Base-by-base conservation (phyloP, 805 yeast genomes). In the Candida vaughaniae region DNA sequence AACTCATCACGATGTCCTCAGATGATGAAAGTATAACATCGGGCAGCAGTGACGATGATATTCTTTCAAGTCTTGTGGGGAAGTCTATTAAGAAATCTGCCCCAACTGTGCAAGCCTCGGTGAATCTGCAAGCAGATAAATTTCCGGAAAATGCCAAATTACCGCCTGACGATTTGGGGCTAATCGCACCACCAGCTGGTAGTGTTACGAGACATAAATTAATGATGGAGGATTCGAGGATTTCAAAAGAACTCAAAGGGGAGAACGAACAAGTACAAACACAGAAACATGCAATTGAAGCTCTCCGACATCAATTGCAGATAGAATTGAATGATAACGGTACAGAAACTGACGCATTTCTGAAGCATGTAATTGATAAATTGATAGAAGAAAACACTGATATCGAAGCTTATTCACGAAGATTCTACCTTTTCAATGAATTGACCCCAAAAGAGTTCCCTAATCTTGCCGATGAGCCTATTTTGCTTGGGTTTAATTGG, bases 341-440 rank as follows among this genome's bases (percentile, higher is more conserved):
- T 5, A 15, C 26, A 8, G 25, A 25, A 6, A 25, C 16, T n/a
- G 25, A 25, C 3, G 6, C 5, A 8, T 18, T 22, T 7, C 16
- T 16, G 16, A 8, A 29, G 6, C n/a, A 15, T 10, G 19, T 29
- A 5, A 32, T 33, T 6, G 36, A 38, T 12, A 22, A 25, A 19
- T 25, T 38, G 22, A 12, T 38, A 5, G 25, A 18, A 10, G 22
- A 29, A 23, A 32, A 25, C 19, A 14, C 31, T 3, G 30, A 33
- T 14, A 8, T 33, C 8, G 15, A 18, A n/a, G 18, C 31, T 4
- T 42, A 39, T 25, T 15, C 28, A 5, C 22, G 46, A 15, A 15
- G 30, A 16, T 42, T 38, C 22, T 39, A 35, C 26, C 29, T 33
- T 16, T 39, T 33, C 23, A 36, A 34, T n/a, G 31, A 23, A 22